These are phyloP conservation scores for Lycium ferocissimum DNA, from an alignment of 257 asterid genomes.

Conservation along the genomic window DNA sequence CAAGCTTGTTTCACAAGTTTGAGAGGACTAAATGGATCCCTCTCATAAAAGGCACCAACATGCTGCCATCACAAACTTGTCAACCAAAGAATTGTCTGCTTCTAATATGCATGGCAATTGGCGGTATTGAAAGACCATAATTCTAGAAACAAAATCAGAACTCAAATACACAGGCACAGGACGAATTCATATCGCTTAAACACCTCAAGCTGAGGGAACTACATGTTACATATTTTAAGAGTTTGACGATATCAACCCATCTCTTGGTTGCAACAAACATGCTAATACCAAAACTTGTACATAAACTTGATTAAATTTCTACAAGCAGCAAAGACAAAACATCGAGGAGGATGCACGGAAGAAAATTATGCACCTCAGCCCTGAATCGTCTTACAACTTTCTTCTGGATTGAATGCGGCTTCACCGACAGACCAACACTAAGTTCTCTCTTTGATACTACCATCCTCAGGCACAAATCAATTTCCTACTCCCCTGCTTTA, in stretches of 20 bases:
- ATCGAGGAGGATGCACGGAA: too few relatives aligned
- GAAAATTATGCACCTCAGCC: neutral
- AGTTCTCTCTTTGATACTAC: neutral
- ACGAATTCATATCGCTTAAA: too few relatives aligned
- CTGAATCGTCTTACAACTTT: neutral
- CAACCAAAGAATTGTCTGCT: neutral
- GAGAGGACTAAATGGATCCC: too few relatives aligned
- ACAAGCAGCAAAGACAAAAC: too few relatives aligned
- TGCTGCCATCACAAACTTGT: too few relatives aligned
- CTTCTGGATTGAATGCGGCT: neutral
- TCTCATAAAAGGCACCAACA: too few relatives aligned
- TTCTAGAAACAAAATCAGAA: neutral
- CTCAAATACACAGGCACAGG: neutral
- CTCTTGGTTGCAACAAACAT: neutral
- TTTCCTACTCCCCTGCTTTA: neutral
- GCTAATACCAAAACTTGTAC: neutral
- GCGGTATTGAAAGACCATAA: neutral
- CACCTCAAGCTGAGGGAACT: neutral
- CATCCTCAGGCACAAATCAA: neutral
- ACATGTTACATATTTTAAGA: neutral
- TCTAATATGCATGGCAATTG: neutral
- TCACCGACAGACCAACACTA: neutral
- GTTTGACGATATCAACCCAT: neutral
- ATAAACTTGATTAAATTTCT: neutral
- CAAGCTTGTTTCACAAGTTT: too few relatives aligned